Conservation (phyloP, 768 basidiomycete genomes). For the Gloeophyllum trabeum region DNA sequence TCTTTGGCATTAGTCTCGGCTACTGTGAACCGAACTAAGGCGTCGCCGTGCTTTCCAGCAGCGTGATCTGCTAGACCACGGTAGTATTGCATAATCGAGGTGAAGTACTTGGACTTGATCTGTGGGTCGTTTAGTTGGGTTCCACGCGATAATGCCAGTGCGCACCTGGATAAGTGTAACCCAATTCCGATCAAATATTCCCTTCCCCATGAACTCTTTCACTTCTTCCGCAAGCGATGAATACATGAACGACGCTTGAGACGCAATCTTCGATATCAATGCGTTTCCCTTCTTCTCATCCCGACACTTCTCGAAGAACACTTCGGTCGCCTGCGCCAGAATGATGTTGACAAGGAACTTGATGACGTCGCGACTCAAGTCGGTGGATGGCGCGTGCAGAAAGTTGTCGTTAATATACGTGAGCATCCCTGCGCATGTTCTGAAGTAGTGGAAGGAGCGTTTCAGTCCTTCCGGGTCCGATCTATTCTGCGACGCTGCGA, state of each 20-base stretch:
- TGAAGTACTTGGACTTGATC: conserved; percentile 89
- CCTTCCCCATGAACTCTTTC: conserved; percentile 95
- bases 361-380: conserved; percentile 88
- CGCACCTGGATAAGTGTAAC: conserved; percentile 71
- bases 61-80: conserved; percentile 70
- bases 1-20: conserved; percentile 81
- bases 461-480: conserved; percentile 89
- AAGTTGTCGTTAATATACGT: conserved; percentile 99
- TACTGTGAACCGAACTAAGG: conserved; percentile 66
- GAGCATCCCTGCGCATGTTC: conserved; percentile 89
- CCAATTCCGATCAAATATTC: conserved; percentile 94
- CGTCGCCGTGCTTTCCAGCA: conserved; percentile 76
- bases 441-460: conserved; percentile 85
- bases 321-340: conserved; percentile 89
- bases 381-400: conserved; percentile 92
- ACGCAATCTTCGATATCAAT: conserved; percentile 74
- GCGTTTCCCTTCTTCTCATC: conserved; percentile 81
- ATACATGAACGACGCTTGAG: conserved; percentile 78
- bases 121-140: conserved; percentile 17
- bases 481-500: conserved; percentile 77
- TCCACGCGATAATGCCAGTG: conserved; percentile 4
- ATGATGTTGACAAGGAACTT: conserved; percentile 86
- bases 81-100: conserved; percentile 79
- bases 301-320: conserved; percentile 91
- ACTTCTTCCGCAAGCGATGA: conserved; percentile 77